Evolutionary conservation across 1,284 basidiomycete genomes (phyloP).

Genomic region (Cutaneotrichosporon sp.): DNA sequence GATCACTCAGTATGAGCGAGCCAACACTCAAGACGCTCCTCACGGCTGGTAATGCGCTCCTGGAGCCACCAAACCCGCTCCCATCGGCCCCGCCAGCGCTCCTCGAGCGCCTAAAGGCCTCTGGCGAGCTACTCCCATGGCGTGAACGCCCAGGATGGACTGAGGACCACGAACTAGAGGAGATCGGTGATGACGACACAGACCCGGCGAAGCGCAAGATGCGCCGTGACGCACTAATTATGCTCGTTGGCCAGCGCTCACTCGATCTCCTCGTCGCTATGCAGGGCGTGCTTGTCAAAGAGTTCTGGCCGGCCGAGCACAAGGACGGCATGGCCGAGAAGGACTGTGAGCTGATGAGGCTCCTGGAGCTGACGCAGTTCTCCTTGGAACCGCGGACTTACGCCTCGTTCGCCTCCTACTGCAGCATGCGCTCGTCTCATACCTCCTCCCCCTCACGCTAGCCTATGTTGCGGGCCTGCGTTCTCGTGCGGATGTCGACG

Average conservation of each 20-base stretch:
- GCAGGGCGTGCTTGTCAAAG: conserved; percentile 32
- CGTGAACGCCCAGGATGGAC: conserved; percentile 19
- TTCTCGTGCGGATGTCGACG: conserved; percentile 3
- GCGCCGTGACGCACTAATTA: conserved; percentile 13
- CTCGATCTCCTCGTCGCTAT: conserved; percentile 34
- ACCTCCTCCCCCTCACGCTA: conserved; percentile 29
- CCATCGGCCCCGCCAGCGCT: conserved; percentile 32
- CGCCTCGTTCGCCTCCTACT: conserved; percentile 36
- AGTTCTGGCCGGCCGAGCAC: conserved; percentile 38
- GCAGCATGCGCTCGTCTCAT: conserved; percentile 30
- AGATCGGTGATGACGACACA: conserved; percentile 18
- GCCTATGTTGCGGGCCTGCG: conserved; percentile 29
- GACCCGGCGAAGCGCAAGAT: conserved; percentile 6
- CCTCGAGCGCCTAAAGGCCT: conserved; percentile 27
- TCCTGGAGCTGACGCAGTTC: conserved; percentile 25
- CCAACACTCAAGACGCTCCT: conserved; percentile 29
- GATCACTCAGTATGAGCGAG: conserved; percentile 19
- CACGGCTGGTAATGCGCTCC: conserved; percentile 29
- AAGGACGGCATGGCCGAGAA: conserved; percentile 27
- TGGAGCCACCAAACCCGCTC: conserved; percentile 39
- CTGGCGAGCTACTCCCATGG: conserved; percentile 32
- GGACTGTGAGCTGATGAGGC: conserved; percentile 31
- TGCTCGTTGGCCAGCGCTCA: conserved; percentile 27
- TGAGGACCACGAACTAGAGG: conserved; percentile 19
- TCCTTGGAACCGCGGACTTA: conserved; percentile 42